Evolutionary conservation across 2,329 filamentous ascomycete species (phyloP).

Genomic region (Anisogramma anomala): DNA sequence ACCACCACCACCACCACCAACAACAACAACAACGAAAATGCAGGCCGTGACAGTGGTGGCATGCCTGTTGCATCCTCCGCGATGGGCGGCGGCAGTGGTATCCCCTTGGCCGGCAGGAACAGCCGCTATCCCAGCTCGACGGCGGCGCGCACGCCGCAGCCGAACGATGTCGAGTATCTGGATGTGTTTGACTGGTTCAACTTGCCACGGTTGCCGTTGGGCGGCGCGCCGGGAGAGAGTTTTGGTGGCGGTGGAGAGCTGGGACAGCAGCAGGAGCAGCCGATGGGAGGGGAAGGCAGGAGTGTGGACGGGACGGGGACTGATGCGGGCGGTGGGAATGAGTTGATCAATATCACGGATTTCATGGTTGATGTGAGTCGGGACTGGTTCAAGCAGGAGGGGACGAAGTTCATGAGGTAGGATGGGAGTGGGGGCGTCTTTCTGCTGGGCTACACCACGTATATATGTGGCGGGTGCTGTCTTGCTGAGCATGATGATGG

Average conservation of each 20-base stretch:
- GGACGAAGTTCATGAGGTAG: slow-evolving; percentile 19
- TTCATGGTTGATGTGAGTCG: slow-evolving; percentile 64
- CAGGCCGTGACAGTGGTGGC: slow-evolving; percentile 36
- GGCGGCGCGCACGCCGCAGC: slow-evolving; percentile 56
- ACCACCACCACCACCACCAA: no score
- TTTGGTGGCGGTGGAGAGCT: slow-evolving; percentile 18
- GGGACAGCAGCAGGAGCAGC: slow-evolving; percentile 7
- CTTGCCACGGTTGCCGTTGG: slow-evolving; percentile 58
- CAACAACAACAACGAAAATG: no score
- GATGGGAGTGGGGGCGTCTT: neutral
- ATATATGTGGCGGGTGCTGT: neutral
- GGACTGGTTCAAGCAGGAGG: slow-evolving; percentile 56
- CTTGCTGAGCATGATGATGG: no score
- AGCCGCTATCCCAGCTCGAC: slow-evolving; percentile 42
- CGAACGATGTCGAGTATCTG: slow-evolving; percentile 78
- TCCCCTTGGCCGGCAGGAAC: slow-evolving; percentile 20
- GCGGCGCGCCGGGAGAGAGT: slow-evolving; percentile 24
- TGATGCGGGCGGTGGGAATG: slow-evolving; percentile 23
- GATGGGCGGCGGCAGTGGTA: neutral
- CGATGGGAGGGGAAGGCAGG: slow-evolving; percentile 13
- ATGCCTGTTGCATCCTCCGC: neutral
- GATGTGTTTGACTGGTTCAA: slow-evolving; percentile 96
- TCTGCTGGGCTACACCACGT: neutral
- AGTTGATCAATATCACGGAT: slow-evolving; percentile 69
- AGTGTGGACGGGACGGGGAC: slow-evolving; percentile 13